phyloP scores from a whole-genome alignment of 192 early-diverging fungal species.

The Ambispora gerdemannii region DNA sequence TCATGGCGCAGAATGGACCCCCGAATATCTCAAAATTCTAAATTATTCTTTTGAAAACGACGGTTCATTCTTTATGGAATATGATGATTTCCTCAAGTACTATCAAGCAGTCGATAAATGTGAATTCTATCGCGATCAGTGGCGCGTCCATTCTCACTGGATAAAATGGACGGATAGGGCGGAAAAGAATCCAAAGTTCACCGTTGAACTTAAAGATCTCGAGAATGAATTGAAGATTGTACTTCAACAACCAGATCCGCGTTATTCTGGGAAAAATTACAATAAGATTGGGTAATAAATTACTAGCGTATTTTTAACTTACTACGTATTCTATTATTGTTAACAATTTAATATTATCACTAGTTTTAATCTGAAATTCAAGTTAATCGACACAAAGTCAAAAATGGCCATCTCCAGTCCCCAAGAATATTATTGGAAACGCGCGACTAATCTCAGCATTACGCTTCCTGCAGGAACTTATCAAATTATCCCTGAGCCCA shows the following conservation, averaged over 20 bases:
- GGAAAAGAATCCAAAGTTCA: neutral
- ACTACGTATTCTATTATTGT: no score
- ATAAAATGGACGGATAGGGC: neutral
- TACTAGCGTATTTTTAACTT: no score
- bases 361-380: neutral
- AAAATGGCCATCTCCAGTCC: neutral
- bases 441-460: neutral
- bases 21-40: neutral
- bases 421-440: neutral
- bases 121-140: neutral
- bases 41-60: neutral
- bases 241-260: neutral
- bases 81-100: neutral
- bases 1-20: neutral
- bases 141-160: neutral
- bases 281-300: neutral
- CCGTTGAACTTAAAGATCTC: neutral
- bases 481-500: neutral
- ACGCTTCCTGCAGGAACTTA: neutral
- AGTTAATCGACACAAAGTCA: neutral
- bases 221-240: neutral
- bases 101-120: neutral
- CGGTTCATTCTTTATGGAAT: constrained; percentile 4
- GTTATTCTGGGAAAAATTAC: neutral
- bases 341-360: neutral